phyloP scores from a whole-genome alignment of 345 rosid species.

The Syzygium aromaticum region DNA sequence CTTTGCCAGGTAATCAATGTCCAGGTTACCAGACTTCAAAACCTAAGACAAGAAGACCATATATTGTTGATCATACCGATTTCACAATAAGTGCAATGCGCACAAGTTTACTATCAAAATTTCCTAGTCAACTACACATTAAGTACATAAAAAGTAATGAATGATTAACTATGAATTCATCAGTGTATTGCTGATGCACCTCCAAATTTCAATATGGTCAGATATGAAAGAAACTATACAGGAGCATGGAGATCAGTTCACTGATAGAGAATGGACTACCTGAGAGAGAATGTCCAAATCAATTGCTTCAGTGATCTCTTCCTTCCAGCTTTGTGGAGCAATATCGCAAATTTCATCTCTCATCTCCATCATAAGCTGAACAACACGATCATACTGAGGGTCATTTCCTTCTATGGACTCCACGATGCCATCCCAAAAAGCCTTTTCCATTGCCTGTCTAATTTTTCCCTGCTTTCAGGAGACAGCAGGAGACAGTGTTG shows the following conservation, averaged over 20 bases:
- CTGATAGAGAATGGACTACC: slow-evolving; percentile 21
- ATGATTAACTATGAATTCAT: background rate
- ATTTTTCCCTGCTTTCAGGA: slow-evolving; percentile 41
- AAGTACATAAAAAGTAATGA: background rate
- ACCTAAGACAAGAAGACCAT: slow-evolving; percentile 28
- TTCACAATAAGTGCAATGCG: background rate
- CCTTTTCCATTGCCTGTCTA: slow-evolving; percentile 72
- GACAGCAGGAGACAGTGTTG: background rate
- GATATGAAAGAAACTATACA: background rate
- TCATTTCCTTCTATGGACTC: slow-evolving; percentile 56
- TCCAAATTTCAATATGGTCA: background rate
- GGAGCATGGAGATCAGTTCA: background rate
- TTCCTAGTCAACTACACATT: background rate
- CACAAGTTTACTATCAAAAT: background rate
- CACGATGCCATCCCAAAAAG: slow-evolving; percentile 79
- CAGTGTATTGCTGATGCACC: background rate
- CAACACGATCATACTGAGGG: slow-evolving; percentile 55
- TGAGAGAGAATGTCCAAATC: slow-evolving; percentile 74
- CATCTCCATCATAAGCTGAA: slow-evolving; percentile 78
- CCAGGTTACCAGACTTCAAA: slow-evolving; percentile 62
- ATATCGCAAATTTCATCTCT: slow-evolving; percentile 82
- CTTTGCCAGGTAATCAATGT: slow-evolving; percentile 64
- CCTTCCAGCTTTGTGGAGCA: slow-evolving; percentile 80
- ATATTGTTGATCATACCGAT: background rate
- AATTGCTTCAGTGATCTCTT: slow-evolving; percentile 55